Percentiles rank a stretch among this genome's conserved stretches.
Evolutionary conservation across 78 protist species (phyloP).

Genomic region (Dictyostelium intermedium): DNA sequence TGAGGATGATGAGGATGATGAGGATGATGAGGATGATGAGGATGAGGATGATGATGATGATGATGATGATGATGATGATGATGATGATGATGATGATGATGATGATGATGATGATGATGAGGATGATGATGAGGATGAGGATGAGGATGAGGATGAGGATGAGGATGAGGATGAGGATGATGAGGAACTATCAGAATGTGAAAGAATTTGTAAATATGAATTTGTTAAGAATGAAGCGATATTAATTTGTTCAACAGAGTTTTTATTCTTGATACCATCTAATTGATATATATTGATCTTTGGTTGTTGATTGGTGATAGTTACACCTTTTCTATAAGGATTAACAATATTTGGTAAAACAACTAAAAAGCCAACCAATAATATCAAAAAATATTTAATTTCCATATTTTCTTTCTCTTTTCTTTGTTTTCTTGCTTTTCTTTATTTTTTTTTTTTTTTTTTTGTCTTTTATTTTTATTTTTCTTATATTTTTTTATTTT

Average conservation of each 20-base stretch:
- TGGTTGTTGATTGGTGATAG: slow-evolving; percentile 64
- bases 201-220: slow-evolving; percentile 34
- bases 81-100: background rate
- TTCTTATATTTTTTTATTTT: too few species aligned
- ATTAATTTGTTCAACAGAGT: slow-evolving; percentile 6
- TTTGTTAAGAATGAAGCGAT: slow-evolving; percentile 41
- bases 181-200: slow-evolving; percentile 22
- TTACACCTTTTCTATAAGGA: slow-evolving; percentile 55
- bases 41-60: background rate
- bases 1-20: background rate
- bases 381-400: slow-evolving; percentile 55
- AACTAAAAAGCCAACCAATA: slow-evolving; percentile 41
- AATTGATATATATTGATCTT: slow-evolving; percentile 63
- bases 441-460: background rate
- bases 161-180: background rate
- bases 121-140: background rate
- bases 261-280: background rate
- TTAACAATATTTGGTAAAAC: slow-evolving; percentile 45
- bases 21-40: background rate
- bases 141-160: background rate
- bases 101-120: slow-evolving; percentile 4
- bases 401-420: slow-evolving; percentile 15
- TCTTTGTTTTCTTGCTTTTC: background rate
- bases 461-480: background rate
- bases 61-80: background rate